Conservation (phyloP, 2,329 filamentous ascomycete species). For the Clarireedia homoeocarpa region DNA sequence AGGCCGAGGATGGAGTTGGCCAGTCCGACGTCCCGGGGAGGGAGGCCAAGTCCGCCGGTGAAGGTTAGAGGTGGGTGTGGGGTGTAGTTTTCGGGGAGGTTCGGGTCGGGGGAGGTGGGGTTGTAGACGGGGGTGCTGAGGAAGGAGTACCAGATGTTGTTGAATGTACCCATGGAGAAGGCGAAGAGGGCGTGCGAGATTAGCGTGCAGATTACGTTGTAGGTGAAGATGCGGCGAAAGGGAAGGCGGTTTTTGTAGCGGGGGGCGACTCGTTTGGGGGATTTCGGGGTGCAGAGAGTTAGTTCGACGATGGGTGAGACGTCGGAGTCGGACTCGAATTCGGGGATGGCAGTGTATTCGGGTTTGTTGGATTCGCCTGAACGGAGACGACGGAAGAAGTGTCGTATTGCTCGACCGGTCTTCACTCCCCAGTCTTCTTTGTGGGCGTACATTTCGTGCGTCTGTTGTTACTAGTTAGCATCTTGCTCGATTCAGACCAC, state of each 20-base stretch:
- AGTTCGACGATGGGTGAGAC: slow-evolving; percentile 6
- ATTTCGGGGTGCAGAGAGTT: slow-evolving; percentile 12
- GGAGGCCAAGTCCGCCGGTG: slow-evolving; percentile 69
- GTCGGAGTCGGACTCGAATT: slow-evolving; percentile 3
- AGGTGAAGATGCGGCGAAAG: slow-evolving; percentile 35
- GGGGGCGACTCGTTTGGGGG: slow-evolving; percentile 20
- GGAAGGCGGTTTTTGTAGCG: slow-evolving; percentile 33
- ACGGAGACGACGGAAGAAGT: slow-evolving; percentile 12
- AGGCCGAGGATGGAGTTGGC: slow-evolving; percentile 70
- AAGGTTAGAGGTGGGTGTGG: slow-evolving; percentile 32
- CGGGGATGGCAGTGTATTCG: slow-evolving; percentile 8
- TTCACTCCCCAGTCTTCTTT: slow-evolving; percentile 25
- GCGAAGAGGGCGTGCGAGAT: slow-evolving; percentile 49
- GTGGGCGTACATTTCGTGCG: slow-evolving; percentile 30
- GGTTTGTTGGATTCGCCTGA: background rate
- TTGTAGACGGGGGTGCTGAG: slow-evolving; percentile 48
- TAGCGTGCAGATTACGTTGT: slow-evolving; percentile 36
- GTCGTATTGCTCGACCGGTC: slow-evolving; percentile 17
- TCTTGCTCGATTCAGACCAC: slow-evolving; percentile 10
- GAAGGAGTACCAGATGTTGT: slow-evolving; percentile 54
- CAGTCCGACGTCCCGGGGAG: slow-evolving; percentile 62
- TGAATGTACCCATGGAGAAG: slow-evolving; percentile 53
- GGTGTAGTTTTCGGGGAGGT: slow-evolving; percentile 41
- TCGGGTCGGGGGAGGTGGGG: slow-evolving; percentile 13
- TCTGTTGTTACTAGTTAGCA: slow-evolving; percentile 21